These are phyloP conservation scores for Umbelopsis vinacea DNA, from an alignment of 192 early-diverging fungal species.

Conservation along the genomic window DNA sequence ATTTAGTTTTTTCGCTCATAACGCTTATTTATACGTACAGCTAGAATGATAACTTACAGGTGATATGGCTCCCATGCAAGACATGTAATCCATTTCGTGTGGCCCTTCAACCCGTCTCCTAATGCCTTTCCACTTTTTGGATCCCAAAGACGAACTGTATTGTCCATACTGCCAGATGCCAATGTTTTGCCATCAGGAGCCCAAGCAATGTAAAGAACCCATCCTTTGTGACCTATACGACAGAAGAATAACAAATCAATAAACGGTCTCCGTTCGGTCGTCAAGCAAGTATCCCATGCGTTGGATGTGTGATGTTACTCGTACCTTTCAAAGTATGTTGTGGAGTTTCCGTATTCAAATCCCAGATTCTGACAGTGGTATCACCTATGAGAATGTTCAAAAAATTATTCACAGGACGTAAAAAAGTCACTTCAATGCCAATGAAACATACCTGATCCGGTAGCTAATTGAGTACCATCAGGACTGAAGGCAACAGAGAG, in stretches of 20 bases:
- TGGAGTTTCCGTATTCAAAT: conserved; percentile 96
- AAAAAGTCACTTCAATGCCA: neutral
- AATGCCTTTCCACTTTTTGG: conserved; percentile 80
- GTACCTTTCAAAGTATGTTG: conserved; percentile 71
- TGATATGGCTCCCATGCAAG: conserved; percentile 95
- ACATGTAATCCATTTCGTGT: conserved; percentile 88
- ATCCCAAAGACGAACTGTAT: conserved; percentile 87
- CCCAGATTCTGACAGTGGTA: conserved; percentile 95
- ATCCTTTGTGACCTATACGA: conserved; percentile 78
- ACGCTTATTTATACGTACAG: too few species aligned
- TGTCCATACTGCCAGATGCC: conserved; percentile 96
- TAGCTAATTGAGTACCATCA: conserved; percentile 88
- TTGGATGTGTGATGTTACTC: neutral
- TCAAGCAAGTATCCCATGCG: neutral
- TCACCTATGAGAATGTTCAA: conserved; percentile 60
- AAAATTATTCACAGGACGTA: neutral
- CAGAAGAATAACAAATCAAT: neutral
- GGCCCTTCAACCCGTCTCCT: conserved; percentile 80
- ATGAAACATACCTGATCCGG: conserved; percentile 72
- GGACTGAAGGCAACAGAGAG: conserved; percentile 89
- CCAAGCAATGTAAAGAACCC: conserved; percentile 95
- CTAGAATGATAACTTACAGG: conserved; percentile 47
- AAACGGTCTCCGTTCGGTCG: too few species aligned
- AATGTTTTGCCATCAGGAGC: conserved; percentile 84
- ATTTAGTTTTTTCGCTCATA: neutral